phyloP scores from a whole-genome alignment of 768 basidiomycete genomes.

The Phanerodontia chrysosporium region DNA sequence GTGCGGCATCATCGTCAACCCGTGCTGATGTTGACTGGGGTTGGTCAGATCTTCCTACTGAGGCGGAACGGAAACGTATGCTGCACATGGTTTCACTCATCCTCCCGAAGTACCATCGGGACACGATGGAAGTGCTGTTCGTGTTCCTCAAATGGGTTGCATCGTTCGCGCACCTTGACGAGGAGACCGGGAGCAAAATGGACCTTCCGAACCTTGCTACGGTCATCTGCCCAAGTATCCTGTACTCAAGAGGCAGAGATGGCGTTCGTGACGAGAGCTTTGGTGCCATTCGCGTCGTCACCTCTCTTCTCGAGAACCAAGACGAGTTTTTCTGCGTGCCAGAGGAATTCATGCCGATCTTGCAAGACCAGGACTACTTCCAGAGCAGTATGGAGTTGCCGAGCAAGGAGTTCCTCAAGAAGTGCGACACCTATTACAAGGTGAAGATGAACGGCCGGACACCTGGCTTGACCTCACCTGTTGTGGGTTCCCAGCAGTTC shows the following conservation, averaged over 20 bases:
- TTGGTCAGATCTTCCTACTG: conserved; percentile 64
- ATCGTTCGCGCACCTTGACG: conserved; percentile 91
- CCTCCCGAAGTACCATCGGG: conserved; percentile 89
- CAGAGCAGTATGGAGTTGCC: conserved; percentile 83
- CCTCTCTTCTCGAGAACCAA: conserved; percentile 84
- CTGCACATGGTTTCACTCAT: conserved; percentile 84
- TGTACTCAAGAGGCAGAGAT: conserved; percentile 83
- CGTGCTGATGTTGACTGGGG: background rate
- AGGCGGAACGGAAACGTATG: conserved; percentile 75
- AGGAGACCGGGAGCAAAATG: conserved; percentile 98
- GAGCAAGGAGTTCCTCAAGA: conserved; percentile 93
- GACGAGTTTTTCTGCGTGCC: conserved; percentile 97
- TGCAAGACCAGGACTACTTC: conserved; percentile 92
- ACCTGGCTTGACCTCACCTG: conserved; percentile 32
- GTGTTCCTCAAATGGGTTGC: conserved; percentile 99
- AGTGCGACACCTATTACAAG: conserved; percentile 87
- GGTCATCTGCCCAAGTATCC: conserved; percentile 96
- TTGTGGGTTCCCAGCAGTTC: conserved; percentile 32
- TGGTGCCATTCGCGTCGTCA: conserved; percentile 78
- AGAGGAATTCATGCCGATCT: conserved; percentile 78
- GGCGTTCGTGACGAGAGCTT: conserved; percentile 93
- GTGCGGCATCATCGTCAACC: conserved; percentile 27
- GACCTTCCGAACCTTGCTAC: conserved; percentile 93
- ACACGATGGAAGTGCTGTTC: conserved; percentile 96
- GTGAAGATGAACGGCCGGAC: conserved; percentile 60